These are phyloP conservation scores for Gleditsia sinensis DNA, from an alignment of 306 rosid species.

Conservation along the genomic window DNA sequence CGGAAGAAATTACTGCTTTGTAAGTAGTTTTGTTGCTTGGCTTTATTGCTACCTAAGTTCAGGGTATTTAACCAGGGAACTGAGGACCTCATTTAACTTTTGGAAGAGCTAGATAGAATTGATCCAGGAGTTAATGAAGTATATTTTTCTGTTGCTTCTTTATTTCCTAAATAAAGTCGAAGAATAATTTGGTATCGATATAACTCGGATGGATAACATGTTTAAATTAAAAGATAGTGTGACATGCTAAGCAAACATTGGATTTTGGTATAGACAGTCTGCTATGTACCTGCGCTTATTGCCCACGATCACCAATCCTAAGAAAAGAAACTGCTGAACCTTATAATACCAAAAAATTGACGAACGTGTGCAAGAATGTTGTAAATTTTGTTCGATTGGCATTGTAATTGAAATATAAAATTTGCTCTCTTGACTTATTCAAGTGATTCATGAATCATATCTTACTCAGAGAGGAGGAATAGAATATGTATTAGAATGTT, in stretches of 20 bases:
- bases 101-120: background rate
- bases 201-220: background rate
- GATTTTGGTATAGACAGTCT: too few species aligned
- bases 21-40: conserved; percentile 43
- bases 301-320: background rate
- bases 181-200: background rate
- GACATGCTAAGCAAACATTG: background rate
- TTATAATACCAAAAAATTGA: background rate
- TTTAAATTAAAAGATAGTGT: too few species aligned
- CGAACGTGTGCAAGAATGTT: background rate
- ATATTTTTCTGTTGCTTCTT: background rate
- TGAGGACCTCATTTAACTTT: background rate
- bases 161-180: too few species aligned
- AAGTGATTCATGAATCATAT: background rate
- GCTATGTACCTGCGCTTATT: background rate
- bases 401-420: background rate
- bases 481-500: background rate
- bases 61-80: background rate
- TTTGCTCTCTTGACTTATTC: background rate
- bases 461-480: too few species aligned
- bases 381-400: background rate
- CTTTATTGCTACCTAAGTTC: background rate
- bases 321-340: background rate
- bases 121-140: background rate
- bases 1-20: conserved; percentile 94